Conservation (phyloP, 2,329 filamentous ascomycete species). For the Leptoxyphium fumago region DNA sequence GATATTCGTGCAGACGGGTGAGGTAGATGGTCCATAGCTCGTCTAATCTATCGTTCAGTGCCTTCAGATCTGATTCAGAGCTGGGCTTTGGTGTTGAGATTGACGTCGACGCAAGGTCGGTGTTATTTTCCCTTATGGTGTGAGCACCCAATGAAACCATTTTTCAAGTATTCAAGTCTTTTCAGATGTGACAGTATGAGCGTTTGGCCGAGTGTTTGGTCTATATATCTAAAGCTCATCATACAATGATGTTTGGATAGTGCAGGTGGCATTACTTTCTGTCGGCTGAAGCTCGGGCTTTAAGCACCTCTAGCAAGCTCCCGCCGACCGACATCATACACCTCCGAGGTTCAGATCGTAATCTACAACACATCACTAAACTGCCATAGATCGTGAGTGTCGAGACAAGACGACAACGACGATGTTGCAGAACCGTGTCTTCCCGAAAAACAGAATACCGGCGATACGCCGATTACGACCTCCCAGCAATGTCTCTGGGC, state of each 20-base stretch:
- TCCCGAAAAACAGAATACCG: slow-evolving; percentile 8
- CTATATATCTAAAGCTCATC: too few species aligned
- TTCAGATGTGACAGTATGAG: too few species aligned
- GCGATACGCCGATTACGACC: slow-evolving; percentile 14
- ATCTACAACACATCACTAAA: not conserved
- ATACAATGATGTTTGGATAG: too few species aligned
- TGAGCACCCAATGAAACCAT: too few species aligned
- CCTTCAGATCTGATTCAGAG: slow-evolving; percentile 1
- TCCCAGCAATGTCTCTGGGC: slow-evolving; percentile 5
- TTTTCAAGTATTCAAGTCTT: too few species aligned
- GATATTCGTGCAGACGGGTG: slow-evolving; percentile 51
- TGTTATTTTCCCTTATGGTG: too few species aligned
- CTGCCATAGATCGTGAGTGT: not conserved
- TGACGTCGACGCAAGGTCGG: too few species aligned
- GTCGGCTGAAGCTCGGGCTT: not conserved
- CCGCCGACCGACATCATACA: not conserved
- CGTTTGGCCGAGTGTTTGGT: too few species aligned
- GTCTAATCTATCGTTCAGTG: slow-evolving; percentile 39
- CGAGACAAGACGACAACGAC: not conserved
- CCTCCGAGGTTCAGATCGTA: not conserved
- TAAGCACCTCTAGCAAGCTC: not conserved
- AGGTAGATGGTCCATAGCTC: slow-evolving; percentile 51
- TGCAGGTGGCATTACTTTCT: too few species aligned
- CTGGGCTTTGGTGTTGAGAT: too few species aligned
- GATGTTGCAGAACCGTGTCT: slow-evolving; percentile 9